Base-by-base conservation (phyloP, 106 monocot genomes). In the Phalaenopsis equestris region DNA sequence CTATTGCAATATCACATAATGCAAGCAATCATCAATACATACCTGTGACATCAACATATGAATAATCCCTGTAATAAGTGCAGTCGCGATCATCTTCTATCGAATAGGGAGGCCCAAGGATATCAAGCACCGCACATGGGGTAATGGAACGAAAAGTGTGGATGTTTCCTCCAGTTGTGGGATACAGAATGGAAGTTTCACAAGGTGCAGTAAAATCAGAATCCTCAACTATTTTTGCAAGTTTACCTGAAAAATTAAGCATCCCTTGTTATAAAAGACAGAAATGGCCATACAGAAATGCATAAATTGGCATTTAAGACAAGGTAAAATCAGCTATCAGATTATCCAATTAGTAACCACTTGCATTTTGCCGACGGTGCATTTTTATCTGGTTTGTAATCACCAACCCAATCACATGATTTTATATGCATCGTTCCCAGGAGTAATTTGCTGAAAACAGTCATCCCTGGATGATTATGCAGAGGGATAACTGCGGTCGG, bases 391-490 rank as follows among this genome's bases (percentile, higher is more conserved):
- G 81, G 76, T 46, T 30, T 14, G 21, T 42, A 36, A 3, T 76
- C 76, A 24, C 86, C 82, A 24, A 83, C 87, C 86, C 82, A 95
- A 73, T 95, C 95, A 9, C 92, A 95, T n/a, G 95, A 82, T 56
- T 87, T 90, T 74, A 89, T 86, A 56, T 95, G 95, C 86, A 95
- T 90, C 15, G 90, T 88, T 30, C 95, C 95, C n/a, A 90, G 58
- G 1, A 95, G 89, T 0, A 95, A 75, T 75, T 95, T 95, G 89
- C 88, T 85, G 86, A 92, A 92, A 39, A 94, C 94, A 21, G 91
- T 94, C 95, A 95, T 95, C 5, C 90, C 92, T 0, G 95, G 92
- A 64, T 95, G 95, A 80, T 95, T 92, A 57, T 95, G 95, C 10
- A 95, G 92, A n/a, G 95, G 95, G 65, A 95, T 95, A 15, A 95